Conservation (phyloP, 352 stramenopile species). For the Achlya hypogyna region DNA sequence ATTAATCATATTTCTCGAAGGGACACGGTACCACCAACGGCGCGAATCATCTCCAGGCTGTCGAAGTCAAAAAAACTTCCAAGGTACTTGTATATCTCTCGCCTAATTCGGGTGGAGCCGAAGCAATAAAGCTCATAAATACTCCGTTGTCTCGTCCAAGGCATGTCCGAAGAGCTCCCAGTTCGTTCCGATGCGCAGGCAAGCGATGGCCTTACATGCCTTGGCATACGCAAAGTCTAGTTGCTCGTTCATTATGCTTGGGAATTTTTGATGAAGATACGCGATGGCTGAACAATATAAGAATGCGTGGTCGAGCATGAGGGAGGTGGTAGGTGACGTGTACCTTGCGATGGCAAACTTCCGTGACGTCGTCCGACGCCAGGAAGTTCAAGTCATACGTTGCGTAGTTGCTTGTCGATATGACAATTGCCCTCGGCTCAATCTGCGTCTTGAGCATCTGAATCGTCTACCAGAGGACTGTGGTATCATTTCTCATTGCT, state of each 20-base stretch:
- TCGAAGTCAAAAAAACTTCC: slow-evolving; percentile 78
- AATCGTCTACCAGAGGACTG: neutral
- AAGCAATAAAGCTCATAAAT: neutral
- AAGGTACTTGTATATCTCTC: slow-evolving; percentile 53
- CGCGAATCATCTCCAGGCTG: slow-evolving; percentile 56
- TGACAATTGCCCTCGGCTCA: slow-evolving; percentile 1
- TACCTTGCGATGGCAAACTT: neutral
- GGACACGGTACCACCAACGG: slow-evolving; percentile 41
- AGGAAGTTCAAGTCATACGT: neutral
- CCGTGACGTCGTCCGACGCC: neutral
- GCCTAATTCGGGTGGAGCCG: slow-evolving; percentile 24
- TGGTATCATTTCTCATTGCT: slow-evolving; percentile 4
- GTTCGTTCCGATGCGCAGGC: slow-evolving; percentile 42
- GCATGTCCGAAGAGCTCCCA: slow-evolving; percentile 24
- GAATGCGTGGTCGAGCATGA: neutral
- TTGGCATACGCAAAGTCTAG: slow-evolving; percentile 73
- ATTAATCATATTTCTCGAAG: neutral
- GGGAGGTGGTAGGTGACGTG: slow-evolving; percentile 5
- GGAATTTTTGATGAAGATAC: slow-evolving; percentile 23
- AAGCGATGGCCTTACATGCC: slow-evolving; percentile 58
- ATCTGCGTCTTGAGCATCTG: slow-evolving; percentile 8
- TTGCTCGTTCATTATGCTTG: no score
- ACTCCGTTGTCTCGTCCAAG: neutral
- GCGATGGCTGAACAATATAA: slow-evolving; percentile 44
- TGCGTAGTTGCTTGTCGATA: slow-evolving; percentile 2